Base-by-base conservation (phyloP, 768 basidiomycete genomes). In the Hortiboletus campestris region DNA sequence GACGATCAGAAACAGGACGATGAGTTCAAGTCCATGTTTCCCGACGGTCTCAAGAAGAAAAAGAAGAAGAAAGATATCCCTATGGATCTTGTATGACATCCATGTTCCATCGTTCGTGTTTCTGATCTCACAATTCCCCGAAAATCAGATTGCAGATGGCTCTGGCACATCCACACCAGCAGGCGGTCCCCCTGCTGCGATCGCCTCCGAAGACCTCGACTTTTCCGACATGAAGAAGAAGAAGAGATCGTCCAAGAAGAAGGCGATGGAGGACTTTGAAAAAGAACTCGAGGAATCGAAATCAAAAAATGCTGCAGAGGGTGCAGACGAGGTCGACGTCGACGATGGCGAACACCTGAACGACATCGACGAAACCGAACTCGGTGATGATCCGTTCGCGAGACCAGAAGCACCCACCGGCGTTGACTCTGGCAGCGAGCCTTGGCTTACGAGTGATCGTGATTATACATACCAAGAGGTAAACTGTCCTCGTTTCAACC, bases 161-260 rank as follows among this genome's bases (percentile, higher is more conserved):
- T 84, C 88, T 17, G 86, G 84, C 22, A 76, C 85, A 28, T 83
- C 86, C 0, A 86, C 88, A 14, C 84, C 87, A 17, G 73, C 72
- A 3, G 61, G 63, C 25, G 56, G 55, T 17, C 19, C 65, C 16
- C 31, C 82, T 6, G 89, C 65, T 43, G 63, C 61, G 13, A 57
- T 79, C 53, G 78, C 78, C 6, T 77, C 82, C 12, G 92, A 89
- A 58, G 94, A 94, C 63, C 80, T 95, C 55, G 91, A 94, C 75
- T 98, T 98, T 71, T 92, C 90, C 8, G 96, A 98, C 69, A 80
- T 98, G 72, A 97, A 98, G 78, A 96, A 94, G 80, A 95, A 95
- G 79, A 95, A 94, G 76, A 94, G 94, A 68, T 75, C 81, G 57
- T 86, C 87, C 76, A 96, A 95, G 78, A 98, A 96, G 76, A 83